These are phyloP conservation scores for Esteya vermicola DNA, from an alignment of 2,329 filamentous ascomycete genomes.

Conservation along the genomic window DNA sequence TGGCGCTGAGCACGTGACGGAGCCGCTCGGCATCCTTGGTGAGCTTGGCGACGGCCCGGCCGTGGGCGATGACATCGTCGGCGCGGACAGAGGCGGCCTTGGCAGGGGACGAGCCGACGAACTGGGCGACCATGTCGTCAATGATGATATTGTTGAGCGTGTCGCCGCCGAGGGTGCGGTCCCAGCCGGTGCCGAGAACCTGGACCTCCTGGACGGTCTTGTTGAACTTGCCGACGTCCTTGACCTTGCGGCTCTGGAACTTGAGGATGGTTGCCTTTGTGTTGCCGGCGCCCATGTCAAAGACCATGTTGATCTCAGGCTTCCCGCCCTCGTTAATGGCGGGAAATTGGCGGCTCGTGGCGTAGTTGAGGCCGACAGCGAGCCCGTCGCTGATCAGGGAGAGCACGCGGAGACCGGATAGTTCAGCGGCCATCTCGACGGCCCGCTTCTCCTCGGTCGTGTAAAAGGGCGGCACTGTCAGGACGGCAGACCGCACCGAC, in stretches of 20 bases:
- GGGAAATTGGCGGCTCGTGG: slow-evolving; percentile 79
- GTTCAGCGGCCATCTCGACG: slow-evolving; percentile 66
- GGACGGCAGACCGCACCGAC: slow-evolving; percentile 64
- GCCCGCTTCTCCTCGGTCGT: slow-evolving; percentile 82
- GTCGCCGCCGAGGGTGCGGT: slow-evolving; percentile 80
- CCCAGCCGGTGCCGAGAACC: slow-evolving; percentile 76
- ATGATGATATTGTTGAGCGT: slow-evolving; percentile 76
- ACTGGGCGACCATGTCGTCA: slow-evolving; percentile 73
- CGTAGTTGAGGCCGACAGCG: slow-evolving; percentile 90
- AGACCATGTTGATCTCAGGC: slow-evolving; percentile 84
- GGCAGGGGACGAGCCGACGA: slow-evolving; percentile 55
- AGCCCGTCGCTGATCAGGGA: slow-evolving; percentile 78
- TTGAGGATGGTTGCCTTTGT: slow-evolving; percentile 79
- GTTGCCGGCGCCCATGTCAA: slow-evolving; percentile 95
- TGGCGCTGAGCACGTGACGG: slow-evolving; percentile 85
- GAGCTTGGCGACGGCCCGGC: slow-evolving; percentile 77
- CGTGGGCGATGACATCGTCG: slow-evolving; percentile 56
- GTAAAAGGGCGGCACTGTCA: slow-evolving; percentile 84
- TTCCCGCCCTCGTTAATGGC: slow-evolving; percentile 68
- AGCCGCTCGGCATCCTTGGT: slow-evolving; percentile 81
- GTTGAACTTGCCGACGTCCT: slow-evolving; percentile 85
- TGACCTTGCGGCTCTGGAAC: slow-evolving; percentile 79
- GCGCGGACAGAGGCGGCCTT: slow-evolving; percentile 49
- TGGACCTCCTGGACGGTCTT: slow-evolving; percentile 96
- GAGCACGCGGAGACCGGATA: slow-evolving; percentile 79